Conservation (phyloP, 2,329 filamentous ascomycete genomes). For the Sclerotinia nivalis region DNA sequence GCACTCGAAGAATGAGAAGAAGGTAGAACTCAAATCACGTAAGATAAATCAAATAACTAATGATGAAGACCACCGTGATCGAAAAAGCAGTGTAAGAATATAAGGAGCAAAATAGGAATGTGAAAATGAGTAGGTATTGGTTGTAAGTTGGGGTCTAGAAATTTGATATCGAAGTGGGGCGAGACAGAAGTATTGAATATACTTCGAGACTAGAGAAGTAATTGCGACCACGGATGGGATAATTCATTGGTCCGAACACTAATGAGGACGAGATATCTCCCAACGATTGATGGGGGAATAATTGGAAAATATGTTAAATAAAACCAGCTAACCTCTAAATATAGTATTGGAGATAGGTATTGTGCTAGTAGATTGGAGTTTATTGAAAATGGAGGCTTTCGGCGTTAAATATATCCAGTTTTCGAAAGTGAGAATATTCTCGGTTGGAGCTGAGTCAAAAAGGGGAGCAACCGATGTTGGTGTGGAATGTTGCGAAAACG, state of each 20-base stretch:
- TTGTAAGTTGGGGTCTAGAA: not conserved
- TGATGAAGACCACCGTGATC: not conserved
- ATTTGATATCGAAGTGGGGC: not conserved
- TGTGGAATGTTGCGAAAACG: not conserved
- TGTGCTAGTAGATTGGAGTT: not conserved
- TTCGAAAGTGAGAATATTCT: slow-evolving; percentile 5
- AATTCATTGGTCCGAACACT: not conserved
- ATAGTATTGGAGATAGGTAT: not conserved
- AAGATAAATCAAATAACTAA: not conserved
- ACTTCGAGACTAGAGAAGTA: not conserved
- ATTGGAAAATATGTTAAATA: not conserved
- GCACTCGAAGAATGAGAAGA: not conserved
- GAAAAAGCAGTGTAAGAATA: not conserved
- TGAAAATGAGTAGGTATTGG: not conserved
- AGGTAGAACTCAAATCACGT: not conserved
- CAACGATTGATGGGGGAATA: not conserved
- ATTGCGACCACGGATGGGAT: not conserved
- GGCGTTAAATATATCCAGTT: not conserved
- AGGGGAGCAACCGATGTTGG: not conserved
- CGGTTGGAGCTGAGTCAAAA: slow-evolving; percentile 1
- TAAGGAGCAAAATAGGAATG: not conserved
- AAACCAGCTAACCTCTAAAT: not conserved
- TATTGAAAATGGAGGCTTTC: not conserved
- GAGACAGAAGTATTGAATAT: slow-evolving; percentile 6
- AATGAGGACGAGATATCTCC: not conserved